These are phyloP conservation scores for Mariannaea elegans DNA, from an alignment of 2,329 filamentous ascomycete species.

Conservation along the genomic window DNA sequence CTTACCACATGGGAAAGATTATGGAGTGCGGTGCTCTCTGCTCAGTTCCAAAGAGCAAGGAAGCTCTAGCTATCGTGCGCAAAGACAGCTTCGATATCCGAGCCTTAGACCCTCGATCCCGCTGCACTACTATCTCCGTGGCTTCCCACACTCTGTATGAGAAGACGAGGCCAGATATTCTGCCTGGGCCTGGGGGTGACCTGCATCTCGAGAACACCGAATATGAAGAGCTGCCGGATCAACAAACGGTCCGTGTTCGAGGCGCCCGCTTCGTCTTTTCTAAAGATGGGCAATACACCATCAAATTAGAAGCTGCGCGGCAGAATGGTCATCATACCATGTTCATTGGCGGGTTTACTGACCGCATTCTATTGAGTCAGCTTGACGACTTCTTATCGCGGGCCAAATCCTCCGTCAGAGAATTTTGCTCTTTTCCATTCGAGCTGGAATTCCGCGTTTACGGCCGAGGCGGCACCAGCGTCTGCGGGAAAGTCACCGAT, in stretches of 20 bases:
- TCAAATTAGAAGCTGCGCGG: slow-evolving; percentile 59
- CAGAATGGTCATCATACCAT: slow-evolving; percentile 54
- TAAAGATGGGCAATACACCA: slow-evolving; percentile 53
- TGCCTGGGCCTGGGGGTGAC: slow-evolving; percentile 58
- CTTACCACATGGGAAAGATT: slow-evolving; percentile 63
- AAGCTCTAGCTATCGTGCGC: slow-evolving; percentile 52
- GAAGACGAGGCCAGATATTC: slow-evolving; percentile 58
- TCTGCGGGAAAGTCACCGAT: no score
- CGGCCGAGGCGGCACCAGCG: no score
- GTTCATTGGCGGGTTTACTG: slow-evolving; percentile 55
- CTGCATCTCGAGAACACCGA: slow-evolving; percentile 51
- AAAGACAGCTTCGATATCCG: slow-evolving; percentile 56
- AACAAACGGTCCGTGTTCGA: slow-evolving; percentile 49
- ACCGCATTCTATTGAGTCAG: slow-evolving; percentile 56
- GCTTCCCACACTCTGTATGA: slow-evolving; percentile 64
- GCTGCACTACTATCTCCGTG: slow-evolving; percentile 58
- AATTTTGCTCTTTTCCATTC: no score
- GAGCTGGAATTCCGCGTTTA: no score
- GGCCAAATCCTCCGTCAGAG: no score
- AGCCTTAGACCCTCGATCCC: slow-evolving; percentile 48
- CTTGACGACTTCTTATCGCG: slow-evolving; percentile 46
- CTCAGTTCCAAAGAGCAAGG: slow-evolving; percentile 54
- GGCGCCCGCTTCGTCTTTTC: slow-evolving; percentile 48
- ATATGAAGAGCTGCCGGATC: slow-evolving; percentile 51
- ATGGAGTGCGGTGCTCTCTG: slow-evolving; percentile 61